Percentiles rank a stretch among this genome's conserved stretches.
phyloP scores from a whole-genome alignment of 225 moss, liverwort and hornwort genomes.

The Neckera pumila region DNA sequence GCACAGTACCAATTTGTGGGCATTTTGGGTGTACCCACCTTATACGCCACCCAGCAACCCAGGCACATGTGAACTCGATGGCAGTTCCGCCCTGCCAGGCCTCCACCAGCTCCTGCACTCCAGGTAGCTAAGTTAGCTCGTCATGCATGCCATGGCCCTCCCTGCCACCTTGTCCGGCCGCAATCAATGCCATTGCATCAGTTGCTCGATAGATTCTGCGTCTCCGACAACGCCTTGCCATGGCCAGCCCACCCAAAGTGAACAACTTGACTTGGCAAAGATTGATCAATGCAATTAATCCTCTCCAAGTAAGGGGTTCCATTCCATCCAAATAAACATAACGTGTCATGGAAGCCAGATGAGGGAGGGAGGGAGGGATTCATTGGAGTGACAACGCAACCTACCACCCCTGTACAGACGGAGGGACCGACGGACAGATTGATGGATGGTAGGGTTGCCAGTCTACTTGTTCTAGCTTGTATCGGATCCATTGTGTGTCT shows the following conservation, averaged over 20 bases:
- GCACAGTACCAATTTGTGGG: too few species aligned
- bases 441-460: not conserved
- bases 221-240: not conserved
- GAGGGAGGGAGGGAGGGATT: not conserved
- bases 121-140: not conserved
- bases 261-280: too few species aligned
- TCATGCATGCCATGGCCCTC: not conserved
- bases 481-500: not conserved
- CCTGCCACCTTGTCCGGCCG: not conserved
- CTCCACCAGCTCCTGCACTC: not conserved
- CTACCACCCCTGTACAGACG: not conserved
- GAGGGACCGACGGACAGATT: not conserved
- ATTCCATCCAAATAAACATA: not conserved
- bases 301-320: not conserved
- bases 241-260: too few species aligned
- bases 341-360: not conserved
- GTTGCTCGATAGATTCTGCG: too few species aligned
- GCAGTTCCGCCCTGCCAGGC: not conserved
- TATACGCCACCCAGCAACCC: too few species aligned
- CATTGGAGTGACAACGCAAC: not conserved
- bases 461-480: not conserved
- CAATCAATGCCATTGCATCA: too few species aligned
- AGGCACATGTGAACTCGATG: not conserved
- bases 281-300: not conserved
- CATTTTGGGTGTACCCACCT: too few species aligned